A percentile compares a stretch with the other conserved stretches of the same genome.
Conservation (phyloP, 2,329 filamentous ascomycete genomes). For the Chalara sp. region DNA sequence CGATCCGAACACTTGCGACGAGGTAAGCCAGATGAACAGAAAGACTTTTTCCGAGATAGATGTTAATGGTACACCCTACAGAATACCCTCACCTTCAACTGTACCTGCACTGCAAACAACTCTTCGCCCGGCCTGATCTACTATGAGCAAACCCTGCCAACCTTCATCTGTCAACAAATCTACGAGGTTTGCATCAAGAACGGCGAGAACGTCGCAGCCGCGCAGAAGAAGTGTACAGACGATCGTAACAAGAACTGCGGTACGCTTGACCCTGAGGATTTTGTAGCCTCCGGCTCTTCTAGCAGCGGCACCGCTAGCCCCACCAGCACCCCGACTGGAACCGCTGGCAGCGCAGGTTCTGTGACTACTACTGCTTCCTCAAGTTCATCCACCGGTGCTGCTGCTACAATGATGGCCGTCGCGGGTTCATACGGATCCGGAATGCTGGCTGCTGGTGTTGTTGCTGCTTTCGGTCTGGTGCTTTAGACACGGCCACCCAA, state of each 20-base stretch:
- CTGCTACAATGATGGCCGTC: conserved; percentile 31
- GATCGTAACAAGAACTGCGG: conserved; percentile 42
- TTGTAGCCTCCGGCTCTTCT: conserved; percentile 20
- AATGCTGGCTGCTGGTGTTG: conserved; percentile 42
- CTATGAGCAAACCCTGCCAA: conserved; percentile 53
- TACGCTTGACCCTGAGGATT: conserved; percentile 23
- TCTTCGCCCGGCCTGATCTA: conserved; percentile 45
- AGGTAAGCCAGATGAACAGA: conserved; percentile 36
- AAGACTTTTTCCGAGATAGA: no score
- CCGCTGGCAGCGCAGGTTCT: conserved; percentile 21
- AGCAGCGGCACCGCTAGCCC: conserved; percentile 35
- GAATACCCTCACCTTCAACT: conserved; percentile 46
- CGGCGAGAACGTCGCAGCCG: conserved; percentile 37
- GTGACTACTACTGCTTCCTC: conserved; percentile 21
- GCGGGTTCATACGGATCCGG: conserved; percentile 36
- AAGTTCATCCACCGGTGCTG: conserved; percentile 25
- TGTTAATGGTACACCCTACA: conserved; percentile 17
- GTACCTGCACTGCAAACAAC: conserved; percentile 47
- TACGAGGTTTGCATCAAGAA: conserved; percentile 40
- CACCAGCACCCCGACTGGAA: conserved; percentile 13
- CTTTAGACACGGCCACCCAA: conserved; percentile 34
- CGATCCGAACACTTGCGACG: conserved; percentile 46
- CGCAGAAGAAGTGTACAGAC: conserved; percentile 39
- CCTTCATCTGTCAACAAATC: conserved; percentile 50
- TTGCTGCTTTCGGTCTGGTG: conserved; percentile 47